Conservation (phyloP, 2,329 filamentous ascomycete species). For the Diaporthe nobilis region DNA sequence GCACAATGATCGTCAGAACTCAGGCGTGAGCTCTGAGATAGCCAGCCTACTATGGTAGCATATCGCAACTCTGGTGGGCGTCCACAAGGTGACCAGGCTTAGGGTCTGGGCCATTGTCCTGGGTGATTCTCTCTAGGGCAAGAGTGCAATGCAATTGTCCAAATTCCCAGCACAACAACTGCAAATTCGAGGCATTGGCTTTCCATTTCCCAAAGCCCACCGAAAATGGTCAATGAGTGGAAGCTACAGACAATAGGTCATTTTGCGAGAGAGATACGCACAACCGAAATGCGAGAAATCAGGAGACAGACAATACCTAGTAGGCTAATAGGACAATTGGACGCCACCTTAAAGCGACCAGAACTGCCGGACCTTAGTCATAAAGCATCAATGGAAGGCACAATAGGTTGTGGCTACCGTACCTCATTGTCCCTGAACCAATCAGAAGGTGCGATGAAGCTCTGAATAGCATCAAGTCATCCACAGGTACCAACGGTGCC, state of each 20-base stretch:
- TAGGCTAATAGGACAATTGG: too few species aligned
- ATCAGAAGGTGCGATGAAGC: background rate
- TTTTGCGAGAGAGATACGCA: background rate
- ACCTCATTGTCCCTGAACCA: background rate
- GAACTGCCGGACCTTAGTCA: fast-evolving
- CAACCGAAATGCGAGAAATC: too few species aligned
- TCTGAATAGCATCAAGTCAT: slow-evolving; percentile 2
- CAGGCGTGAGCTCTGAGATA: background rate
- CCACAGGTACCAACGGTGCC: background rate
- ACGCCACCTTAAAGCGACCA: background rate
- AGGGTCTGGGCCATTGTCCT: background rate
- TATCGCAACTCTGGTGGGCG: background rate
- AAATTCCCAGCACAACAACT: background rate
- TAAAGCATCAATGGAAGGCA: slow-evolving; percentile 8
- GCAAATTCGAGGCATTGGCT: background rate
- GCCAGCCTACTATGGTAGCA: background rate
- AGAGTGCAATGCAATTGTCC: background rate
- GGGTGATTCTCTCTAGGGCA: background rate
- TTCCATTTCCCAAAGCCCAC: background rate
- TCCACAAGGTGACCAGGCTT: background rate
- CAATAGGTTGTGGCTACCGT: background rate
- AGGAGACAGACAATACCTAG: too few species aligned
- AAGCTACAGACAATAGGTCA: background rate
- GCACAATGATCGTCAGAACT: background rate
- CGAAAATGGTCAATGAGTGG: background rate